phyloP scores from a whole-genome alignment of 2,329 filamentous ascomycete species.

The Clathrospora elynae region DNA sequence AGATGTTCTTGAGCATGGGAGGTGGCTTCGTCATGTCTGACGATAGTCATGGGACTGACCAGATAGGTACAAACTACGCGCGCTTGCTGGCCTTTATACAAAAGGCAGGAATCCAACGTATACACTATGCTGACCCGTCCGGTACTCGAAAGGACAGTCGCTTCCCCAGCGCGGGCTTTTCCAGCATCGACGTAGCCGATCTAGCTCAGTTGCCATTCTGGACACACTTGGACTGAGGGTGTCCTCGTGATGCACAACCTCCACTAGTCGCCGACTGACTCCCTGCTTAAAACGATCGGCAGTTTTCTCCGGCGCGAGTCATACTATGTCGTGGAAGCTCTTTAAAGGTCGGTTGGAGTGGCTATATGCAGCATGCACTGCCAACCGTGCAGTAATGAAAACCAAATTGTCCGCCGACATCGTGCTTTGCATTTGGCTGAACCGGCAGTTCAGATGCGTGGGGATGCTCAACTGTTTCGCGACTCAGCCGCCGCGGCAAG shows the following conservation, averaged over 20 bases:
- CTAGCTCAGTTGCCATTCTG: constrained; percentile 41
- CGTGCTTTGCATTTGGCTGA: constrained; percentile 5
- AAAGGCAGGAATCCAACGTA: constrained; percentile 65
- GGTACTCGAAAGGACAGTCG: constrained; percentile 34
- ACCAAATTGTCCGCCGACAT: constrained; percentile 7
- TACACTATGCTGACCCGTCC: constrained; percentile 52
- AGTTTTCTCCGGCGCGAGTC: constrained; percentile 11
- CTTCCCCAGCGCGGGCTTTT: constrained; percentile 45
- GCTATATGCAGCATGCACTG: constrained; percentile 22
- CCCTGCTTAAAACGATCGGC: constrained; percentile 13
- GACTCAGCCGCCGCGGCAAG: constrained; percentile 33
- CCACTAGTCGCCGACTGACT: constrained; percentile 7
- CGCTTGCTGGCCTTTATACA: constrained; percentile 73
- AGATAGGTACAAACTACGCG: constrained; percentile 84
- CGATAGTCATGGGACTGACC: constrained; percentile 87
- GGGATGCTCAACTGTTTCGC: constrained; percentile 14
- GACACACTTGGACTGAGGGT: constrained; percentile 23
- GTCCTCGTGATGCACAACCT: constrained; percentile 4
- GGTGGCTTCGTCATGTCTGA: constrained; percentile 91
- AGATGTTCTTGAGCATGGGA: constrained; percentile 73
- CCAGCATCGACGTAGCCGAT: constrained; percentile 37
- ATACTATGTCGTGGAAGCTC: constrained; percentile 7
- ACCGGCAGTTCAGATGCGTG: constrained; percentile 16
- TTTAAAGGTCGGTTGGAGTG: constrained; percentile 11
- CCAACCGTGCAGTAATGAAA: constrained; percentile 4